Evolutionary conservation across 352 stramenopile species (phyloP), one percentile per base, ranked within the genome.

Genomic region (Aphanomyces astaci): DNA sequence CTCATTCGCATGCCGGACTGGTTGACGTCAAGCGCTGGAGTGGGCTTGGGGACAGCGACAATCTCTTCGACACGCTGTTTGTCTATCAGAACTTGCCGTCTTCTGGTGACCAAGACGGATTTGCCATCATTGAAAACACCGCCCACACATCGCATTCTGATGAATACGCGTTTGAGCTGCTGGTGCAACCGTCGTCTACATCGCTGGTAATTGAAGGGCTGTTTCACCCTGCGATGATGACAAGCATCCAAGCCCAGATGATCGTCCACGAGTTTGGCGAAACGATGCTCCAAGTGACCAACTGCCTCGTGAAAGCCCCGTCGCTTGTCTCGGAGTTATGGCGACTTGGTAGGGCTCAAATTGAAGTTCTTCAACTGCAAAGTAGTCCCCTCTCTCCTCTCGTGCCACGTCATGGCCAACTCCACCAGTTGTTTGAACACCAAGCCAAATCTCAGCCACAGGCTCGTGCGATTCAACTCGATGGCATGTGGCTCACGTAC

Each of bases 401-500:
- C 9, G 24, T 54, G 17, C 46, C 46, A 22, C 17, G 17, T 54
- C 17, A 5, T 13, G 7, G 9, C 46, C 7, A 28, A 17, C 39
- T 46, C 17, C 39, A 46, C 39, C 39, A 46, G 9, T 9, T 17
- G 9, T 46, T 17, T 46, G 39, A 46, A 46, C 9, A 17, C 17
- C 39, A 17, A 5, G 71, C 68, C 2, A 74, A 69, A 25, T 68
- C 59, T 15, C 43, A 77, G 9, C 69, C 72, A 31, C 65, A 73
- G 39, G 56, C 53, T 40, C 46, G 57, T 19, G 63, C 64, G n/a
- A 63, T 57, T 28, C 46, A 52, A 51, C 40, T 64, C 19, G 74
- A 52, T 39, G 52, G 51, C 4, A 74, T 72, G 22, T 65, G 67
- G 36, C 46, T 78, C 24, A 74, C 72, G 1, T 77, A 78, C 62